These are phyloP conservation scores for Backusella luteola DNA, from an alignment of 192 early-diverging fungal genomes.

Conservation along the genomic window DNA sequence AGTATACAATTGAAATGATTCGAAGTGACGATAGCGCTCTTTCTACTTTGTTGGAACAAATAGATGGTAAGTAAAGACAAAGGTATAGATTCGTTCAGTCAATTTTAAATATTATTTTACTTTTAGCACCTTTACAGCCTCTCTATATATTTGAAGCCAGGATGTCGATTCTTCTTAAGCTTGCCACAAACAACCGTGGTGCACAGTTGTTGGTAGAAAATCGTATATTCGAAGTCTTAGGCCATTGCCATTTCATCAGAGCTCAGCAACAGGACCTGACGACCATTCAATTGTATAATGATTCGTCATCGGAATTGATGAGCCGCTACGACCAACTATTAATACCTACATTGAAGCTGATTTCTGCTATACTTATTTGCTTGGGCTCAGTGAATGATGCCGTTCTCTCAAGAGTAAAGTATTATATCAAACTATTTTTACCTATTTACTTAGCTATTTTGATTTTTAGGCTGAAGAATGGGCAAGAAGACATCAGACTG, in stretches of 20 bases:
- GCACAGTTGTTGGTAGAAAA: neutral
- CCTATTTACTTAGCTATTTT: neutral
- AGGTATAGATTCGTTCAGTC: neutral
- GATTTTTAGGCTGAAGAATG: conserved; percentile 14
- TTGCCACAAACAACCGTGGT: neutral
- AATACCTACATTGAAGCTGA: conserved; percentile 16
- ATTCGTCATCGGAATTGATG: neutral
- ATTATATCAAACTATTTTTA: neutral
- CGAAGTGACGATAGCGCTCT: neutral
- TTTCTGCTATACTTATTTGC: conserved; percentile 8
- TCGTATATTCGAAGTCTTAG: conserved; percentile 8
- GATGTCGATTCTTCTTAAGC: neutral
- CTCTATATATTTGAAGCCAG: conserved; percentile 15
- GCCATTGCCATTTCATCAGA: conserved; percentile 11
- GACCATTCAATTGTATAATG: neutral
- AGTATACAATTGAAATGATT: neutral
- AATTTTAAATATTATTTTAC: neutral
- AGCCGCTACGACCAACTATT: conserved; percentile 15
- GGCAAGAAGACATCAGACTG: conserved; percentile 11
- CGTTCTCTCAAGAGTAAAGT: conserved; percentile 12
- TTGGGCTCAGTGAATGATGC: conserved; percentile 6
- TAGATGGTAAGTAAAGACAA: neutral
- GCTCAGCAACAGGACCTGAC: neutral
- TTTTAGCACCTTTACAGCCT: conserved; percentile 4
- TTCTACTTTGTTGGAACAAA: neutral